Evolutionary conservation across 331 rosid species (phyloP).

Genomic region (Erythrophleum ivorense): DNA sequence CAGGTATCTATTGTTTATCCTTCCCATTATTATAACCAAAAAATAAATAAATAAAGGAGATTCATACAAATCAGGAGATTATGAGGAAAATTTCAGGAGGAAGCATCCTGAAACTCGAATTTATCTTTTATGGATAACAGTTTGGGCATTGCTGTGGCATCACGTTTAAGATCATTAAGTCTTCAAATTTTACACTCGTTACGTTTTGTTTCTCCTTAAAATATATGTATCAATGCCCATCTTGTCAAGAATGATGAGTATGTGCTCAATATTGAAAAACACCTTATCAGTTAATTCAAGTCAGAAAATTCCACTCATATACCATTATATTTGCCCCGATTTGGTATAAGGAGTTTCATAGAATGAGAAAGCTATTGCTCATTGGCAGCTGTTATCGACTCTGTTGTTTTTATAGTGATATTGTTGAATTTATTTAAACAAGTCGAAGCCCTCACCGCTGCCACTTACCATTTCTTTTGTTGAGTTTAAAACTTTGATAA

Average conservation of each 20-base stretch:
- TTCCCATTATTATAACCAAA: background rate
- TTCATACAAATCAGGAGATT: background rate
- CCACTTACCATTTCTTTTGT: constrained; percentile 1
- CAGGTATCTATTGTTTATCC: constrained; percentile 51
- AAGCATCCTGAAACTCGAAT: background rate
- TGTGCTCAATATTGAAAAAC: background rate
- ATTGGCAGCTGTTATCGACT: background rate
- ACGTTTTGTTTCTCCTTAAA: background rate
- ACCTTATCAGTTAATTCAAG: background rate
- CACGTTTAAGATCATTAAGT: background rate
- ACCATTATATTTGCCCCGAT: constrained; percentile 9
- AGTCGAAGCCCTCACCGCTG: background rate
- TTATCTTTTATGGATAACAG: background rate
- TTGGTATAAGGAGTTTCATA: background rate
- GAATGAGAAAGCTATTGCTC: background rate
- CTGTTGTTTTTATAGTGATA: background rate
- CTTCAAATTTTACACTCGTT: background rate
- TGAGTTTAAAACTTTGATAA: background rate
- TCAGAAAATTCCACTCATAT: background rate
- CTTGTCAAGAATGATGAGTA: background rate
- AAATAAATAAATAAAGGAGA: background rate
- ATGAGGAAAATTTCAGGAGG: background rate
- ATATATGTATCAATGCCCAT: background rate
- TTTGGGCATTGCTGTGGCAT: background rate
- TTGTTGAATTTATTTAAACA: background rate